These are phyloP conservation scores for Inosperma sp. DNA, from an alignment of 768 basidiomycete genomes.

Conservation along the genomic window DNA sequence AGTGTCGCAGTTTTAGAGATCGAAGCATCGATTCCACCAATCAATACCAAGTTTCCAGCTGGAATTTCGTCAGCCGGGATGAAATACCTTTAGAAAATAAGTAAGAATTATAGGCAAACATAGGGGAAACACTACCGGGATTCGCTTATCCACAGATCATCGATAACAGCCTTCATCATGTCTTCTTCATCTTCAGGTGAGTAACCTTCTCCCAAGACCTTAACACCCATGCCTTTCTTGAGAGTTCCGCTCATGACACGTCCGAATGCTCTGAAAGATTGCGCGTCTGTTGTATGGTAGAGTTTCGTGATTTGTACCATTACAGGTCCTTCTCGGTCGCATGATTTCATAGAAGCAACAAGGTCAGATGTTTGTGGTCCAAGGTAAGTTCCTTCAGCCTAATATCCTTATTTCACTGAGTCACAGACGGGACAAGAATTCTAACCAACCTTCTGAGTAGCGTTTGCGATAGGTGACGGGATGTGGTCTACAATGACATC, in stretches of 20 bases:
- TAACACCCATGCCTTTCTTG: constrained; percentile 75
- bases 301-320: constrained; percentile 93
- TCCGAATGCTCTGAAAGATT: constrained; percentile 94
- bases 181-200: constrained; percentile 99
- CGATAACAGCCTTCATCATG: constrained; percentile 80
- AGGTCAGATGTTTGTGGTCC: constrained; percentile 83
- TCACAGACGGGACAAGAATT: neutral
- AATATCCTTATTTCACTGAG: neutral
- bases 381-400: constrained; percentile 83
- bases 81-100: constrained; percentile 60
- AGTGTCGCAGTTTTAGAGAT: constrained; percentile 95
- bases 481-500: constrained; percentile 91
- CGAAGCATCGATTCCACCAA: constrained; percentile 90
- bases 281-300: constrained; percentile 95
- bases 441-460: constrained; percentile 53
- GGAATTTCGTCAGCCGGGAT: constrained; percentile 84
- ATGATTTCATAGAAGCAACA: constrained; percentile 74
- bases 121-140: constrained; percentile 55
- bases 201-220: constrained; percentile 97
- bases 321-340: constrained; percentile 79
- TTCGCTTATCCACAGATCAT: constrained; percentile 88
- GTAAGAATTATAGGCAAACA: neutral
- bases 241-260: constrained; percentile 91
- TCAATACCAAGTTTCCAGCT: constrained; percentile 88
- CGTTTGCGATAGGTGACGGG: constrained; percentile 68